Conservation (phyloP, 192 early-diverging fungal genomes). For the Backusella sp. region DNA sequence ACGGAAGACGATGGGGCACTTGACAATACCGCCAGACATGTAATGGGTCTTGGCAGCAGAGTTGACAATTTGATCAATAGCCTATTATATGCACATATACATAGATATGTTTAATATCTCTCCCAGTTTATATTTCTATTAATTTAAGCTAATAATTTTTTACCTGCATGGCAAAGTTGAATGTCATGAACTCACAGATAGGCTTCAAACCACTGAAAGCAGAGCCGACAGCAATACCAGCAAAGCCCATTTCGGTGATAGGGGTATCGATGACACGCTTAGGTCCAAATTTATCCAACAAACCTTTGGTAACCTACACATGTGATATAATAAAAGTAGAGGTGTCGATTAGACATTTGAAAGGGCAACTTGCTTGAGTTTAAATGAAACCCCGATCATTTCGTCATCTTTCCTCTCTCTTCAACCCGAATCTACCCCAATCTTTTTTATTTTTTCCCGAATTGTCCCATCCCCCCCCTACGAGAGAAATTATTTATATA, state of each 20-base stretch:
- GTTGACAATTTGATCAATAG: conserved; percentile 99
- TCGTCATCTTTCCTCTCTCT: not conserved
- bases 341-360: not conserved
- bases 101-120: not conserved
- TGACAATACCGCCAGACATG: conserved; percentile 90
- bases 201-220: conserved; percentile 93
- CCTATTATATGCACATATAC: conserved; percentile 43
- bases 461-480: conserved; percentile 21
- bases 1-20: conserved; percentile 96
- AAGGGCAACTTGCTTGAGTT: not conserved
- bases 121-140: not conserved
- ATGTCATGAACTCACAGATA: conserved; percentile 99
- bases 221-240: conserved; percentile 93
- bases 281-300: conserved; percentile 95
- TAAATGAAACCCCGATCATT: not conserved
- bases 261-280: conserved; percentile 98
- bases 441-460: conserved; percentile 31
- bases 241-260: conserved; percentile 98
- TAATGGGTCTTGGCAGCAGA: conserved; percentile 98
- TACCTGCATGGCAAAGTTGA: conserved; percentile 99
- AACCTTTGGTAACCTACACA: conserved; percentile 89
- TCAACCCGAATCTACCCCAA: conserved; percentile 15
- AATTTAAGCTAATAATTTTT: not conserved
- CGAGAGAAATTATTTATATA: conserved; percentile 30
- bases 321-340: not conserved